Evolutionary conservation across 768 basidiomycete species (phyloP), one percentile per base, ranked within the genome.

Genomic region (Auriscalpium vulgare): DNA sequence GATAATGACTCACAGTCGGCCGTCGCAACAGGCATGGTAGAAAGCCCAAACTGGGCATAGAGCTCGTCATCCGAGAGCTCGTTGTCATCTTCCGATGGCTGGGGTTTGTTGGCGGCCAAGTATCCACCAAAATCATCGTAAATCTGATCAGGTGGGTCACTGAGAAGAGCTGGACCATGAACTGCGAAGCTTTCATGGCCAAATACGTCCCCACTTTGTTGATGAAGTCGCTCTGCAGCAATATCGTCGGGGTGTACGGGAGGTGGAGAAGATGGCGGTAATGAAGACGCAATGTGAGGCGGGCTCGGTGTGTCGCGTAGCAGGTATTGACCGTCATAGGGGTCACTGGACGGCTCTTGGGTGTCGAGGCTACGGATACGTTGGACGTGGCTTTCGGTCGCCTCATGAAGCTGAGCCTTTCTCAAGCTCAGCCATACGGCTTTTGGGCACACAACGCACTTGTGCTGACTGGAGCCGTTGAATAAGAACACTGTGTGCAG

Each of bases 51-150:
- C 2, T 29, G 23, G 3, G 23, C 23, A 29, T 29, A 29, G 23
- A 29, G 5, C 23, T 29, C 23, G 23, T 29, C 23, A 29, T 5
- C 23, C 23, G 23, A 29, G 5, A 29, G 23, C 23, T 29, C 50
- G 3, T 17, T 35, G 0, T 21, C 44, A 8, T 29, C 23, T 29
- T 29, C 23, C 23, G 23, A 5, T 29, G 23, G 23, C 23, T 29
- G 23, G 23, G 23, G 23, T 29, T 11, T 51, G n/a, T 5, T 23
- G 34, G 6, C 16, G 13, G 23, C 60, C 16, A 56, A n/a, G n/a
- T 49, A 16, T 8, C 59, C 55, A 17, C 51, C 51, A 44, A 43
- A 62, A 52, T 62, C 50, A 37, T 59, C 55, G 19, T 59, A 62
- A 13, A 62, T 40, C 37, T 56, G 57, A 10, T 56, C 45, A 3